Base-by-base conservation (phyloP, 345 rosid species). In the Populus alba region DNA sequence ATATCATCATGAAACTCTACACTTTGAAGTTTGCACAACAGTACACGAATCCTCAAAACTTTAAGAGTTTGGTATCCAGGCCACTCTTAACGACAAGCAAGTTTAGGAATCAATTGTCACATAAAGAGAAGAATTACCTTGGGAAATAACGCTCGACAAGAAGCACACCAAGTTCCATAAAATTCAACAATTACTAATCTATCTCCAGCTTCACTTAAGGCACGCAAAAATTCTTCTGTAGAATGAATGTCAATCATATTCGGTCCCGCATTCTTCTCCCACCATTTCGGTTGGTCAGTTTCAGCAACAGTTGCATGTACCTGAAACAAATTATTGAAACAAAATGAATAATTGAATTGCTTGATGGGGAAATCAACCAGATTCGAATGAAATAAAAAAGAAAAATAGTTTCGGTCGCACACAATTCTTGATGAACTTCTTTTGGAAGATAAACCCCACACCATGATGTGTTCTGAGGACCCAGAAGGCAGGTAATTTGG, bases 101-200 rank as follows among this genome's bases (percentile, higher is more conserved):
- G 20, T 5, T 35, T 5, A 4, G 35, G 57, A 68, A 63, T 27
- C 27, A 73, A n/a, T 51, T 17, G 41, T 29, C 23, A 65, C 47
- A 45, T 55, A 72, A 41, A 51, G 65, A 69, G 31, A 45, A 66
- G 55, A 51, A 71, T 74, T 76, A 90, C 98, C 94, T 90, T 92
- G 6, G 97, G 97, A 83, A 90, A 94, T 68, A 94, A 84, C 74
- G 98, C 97, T 79, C 92, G 88, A 80, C 98, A 94, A 75, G 97
- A 94, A 69, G 97, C 98, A 84, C 98, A 94, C 98, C 98, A 94
- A 41, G 98, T 92, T 80, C 98, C 98, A 86, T 94, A 94, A 86
- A 94, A 94, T 77, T 94, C 98, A 65, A 94, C 97, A 83, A 94
- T 92, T 57, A 94, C 98, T 88, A 94, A 83, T 86, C 87, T 92